Evolutionary conservation across 805 yeast species (phyloP).

Genomic region (Candida sithepensis): DNA sequence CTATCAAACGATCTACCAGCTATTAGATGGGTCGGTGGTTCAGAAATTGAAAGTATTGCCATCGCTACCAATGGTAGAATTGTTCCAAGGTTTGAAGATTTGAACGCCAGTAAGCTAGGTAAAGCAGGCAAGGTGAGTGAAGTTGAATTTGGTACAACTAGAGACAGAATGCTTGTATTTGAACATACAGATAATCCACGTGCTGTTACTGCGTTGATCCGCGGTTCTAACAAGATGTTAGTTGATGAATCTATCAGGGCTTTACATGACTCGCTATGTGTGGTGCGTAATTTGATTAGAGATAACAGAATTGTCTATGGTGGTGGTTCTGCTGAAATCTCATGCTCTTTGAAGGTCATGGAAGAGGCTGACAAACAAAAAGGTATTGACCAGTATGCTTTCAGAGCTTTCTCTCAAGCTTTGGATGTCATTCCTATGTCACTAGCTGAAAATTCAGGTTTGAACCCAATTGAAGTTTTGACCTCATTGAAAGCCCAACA

Average conservation of each 20-base stretch:
- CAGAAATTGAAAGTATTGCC: constrained; percentile 91
- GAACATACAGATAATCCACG: constrained; percentile 84
- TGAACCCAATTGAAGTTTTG: constrained; percentile 88
- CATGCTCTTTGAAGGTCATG: constrained; percentile 87
- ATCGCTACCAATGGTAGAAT: constrained; percentile 97
- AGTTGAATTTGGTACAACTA: constrained; percentile 92
- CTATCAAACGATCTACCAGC: constrained; percentile 89
- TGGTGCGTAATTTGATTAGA: constrained; percentile 89
- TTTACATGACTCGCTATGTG: constrained; percentile 93
- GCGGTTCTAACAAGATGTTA: constrained; percentile 98
- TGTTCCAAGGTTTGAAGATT: constrained; percentile 95
- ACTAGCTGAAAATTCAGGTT: constrained; percentile 94
- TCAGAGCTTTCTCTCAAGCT: constrained; percentile 91
- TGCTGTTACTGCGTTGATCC: constrained; percentile 87
- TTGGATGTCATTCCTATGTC: constrained; percentile 91
- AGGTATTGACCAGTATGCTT: constrained; percentile 97
- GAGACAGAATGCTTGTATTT: constrained; percentile 92
- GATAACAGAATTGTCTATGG: constrained; percentile 97
- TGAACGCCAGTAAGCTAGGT: constrained; percentile 79
- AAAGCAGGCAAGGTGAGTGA: constrained; percentile 82
- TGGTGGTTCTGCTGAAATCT: constrained; percentile 97
- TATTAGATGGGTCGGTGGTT: constrained; percentile 98
- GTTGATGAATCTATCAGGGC: constrained; percentile 97
- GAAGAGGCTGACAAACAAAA: constrained; percentile 89
- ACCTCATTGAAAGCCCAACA: constrained; percentile 82